phyloP scores from a whole-genome alignment of 257 asterid species.

The Eucommia ulmoides region DNA sequence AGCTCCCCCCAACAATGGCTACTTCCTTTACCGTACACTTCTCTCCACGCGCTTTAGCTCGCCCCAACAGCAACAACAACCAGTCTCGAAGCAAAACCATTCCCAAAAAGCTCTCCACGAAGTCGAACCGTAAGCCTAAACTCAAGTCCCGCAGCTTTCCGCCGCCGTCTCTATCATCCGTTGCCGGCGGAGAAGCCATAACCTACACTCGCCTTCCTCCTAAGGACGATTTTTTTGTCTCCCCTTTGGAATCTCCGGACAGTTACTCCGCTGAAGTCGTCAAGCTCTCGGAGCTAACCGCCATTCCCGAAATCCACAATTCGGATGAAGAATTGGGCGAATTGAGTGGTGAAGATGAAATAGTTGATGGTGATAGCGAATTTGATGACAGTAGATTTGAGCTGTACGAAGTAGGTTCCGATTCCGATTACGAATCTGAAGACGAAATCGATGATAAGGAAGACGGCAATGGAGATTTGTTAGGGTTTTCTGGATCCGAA shows the following conservation, averaged over 20 bases:
- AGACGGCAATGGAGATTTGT: slow-evolving; percentile 11
- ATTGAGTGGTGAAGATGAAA: slow-evolving; percentile 19
- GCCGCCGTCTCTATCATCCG: slow-evolving; percentile 22
- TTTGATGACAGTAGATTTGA: slow-evolving; percentile 53
- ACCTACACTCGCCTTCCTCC: slow-evolving; percentile 80
- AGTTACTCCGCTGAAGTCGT: slow-evolving; percentile 24
- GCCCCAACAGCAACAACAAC: slow-evolving; percentile 12
- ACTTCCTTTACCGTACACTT: slow-evolving; percentile 6
- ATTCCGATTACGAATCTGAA: slow-evolving; percentile 31
- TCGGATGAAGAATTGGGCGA: neutral
- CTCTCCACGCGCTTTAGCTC: slow-evolving; percentile 22
- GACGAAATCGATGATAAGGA: slow-evolving; percentile 22
- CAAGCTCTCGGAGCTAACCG: slow-evolving; percentile 28
- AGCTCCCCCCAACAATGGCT: neutral
- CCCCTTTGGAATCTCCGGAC: slow-evolving; percentile 9
- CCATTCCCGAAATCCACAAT: neutral
- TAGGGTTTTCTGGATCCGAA: slow-evolving; percentile 11
- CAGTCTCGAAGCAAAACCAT: slow-evolving; percentile 6
- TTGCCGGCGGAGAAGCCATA: slow-evolving; percentile 64
- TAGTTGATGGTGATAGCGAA: slow-evolving; percentile 9
- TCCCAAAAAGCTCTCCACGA: slow-evolving; percentile 11
- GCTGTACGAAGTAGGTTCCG: slow-evolving; percentile 61
- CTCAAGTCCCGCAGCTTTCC: slow-evolving; percentile 22
- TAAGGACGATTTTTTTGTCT: slow-evolving; percentile 44
- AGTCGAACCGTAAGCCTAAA: slow-evolving; percentile 18